Percentiles rank a stretch among this genome's conserved stretches.
Evolutionary conservation across 2,329 filamentous ascomycete genomes (phyloP).

Genomic region (Teratosphaeriaceae sp.): DNA sequence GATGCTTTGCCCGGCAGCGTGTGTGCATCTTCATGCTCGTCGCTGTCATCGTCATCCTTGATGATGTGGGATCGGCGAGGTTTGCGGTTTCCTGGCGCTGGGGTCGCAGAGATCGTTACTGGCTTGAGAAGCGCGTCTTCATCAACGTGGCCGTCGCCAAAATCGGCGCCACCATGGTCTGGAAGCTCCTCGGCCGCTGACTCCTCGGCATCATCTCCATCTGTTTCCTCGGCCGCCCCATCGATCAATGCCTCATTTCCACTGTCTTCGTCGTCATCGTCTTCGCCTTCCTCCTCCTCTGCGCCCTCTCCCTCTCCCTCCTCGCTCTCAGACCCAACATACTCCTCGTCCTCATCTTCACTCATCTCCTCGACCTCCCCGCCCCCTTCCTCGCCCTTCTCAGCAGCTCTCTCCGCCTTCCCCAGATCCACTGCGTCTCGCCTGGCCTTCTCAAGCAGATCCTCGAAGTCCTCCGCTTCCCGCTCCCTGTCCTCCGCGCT

Average conservation of each 20-base stretch:
- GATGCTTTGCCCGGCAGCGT: not conserved
- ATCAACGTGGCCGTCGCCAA: not conserved
- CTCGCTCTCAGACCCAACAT: slow-evolving; percentile 34
- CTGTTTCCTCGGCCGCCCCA: slow-evolving; percentile 20
- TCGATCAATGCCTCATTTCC: slow-evolving; percentile 26
- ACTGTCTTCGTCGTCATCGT: slow-evolving; percentile 33
- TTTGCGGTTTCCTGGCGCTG: slow-evolving; percentile 12
- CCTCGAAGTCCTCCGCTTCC: slow-evolving; percentile 76
- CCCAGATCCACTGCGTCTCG: slow-evolving; percentile 73
- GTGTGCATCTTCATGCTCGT: no score
- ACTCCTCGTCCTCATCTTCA: slow-evolving; percentile 48
- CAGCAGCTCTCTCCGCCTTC: slow-evolving; percentile 66
- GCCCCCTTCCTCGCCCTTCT: slow-evolving; percentile 54
- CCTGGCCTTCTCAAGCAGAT: slow-evolving; percentile 78
- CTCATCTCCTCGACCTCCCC: slow-evolving; percentile 27
- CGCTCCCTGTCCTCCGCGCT: slow-evolving; percentile 80
- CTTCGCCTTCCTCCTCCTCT: slow-evolving; percentile 25
- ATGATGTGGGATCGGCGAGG: slow-evolving; percentile 27
- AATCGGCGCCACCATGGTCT: slow-evolving; percentile 14
- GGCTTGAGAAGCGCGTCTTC: not conserved
- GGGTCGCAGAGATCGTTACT: slow-evolving; percentile 1
- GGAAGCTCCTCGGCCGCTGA: slow-evolving; percentile 31
- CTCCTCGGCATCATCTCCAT: slow-evolving; percentile 24
- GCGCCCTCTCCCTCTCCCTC: slow-evolving; percentile 3
- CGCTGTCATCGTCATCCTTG: slow-evolving; percentile 30